Evolutionary conservation across 2,329 filamentous ascomycete species (phyloP), one percentile per base, ranked within the genome.

Genomic region (Penicillium occitanis): DNA sequence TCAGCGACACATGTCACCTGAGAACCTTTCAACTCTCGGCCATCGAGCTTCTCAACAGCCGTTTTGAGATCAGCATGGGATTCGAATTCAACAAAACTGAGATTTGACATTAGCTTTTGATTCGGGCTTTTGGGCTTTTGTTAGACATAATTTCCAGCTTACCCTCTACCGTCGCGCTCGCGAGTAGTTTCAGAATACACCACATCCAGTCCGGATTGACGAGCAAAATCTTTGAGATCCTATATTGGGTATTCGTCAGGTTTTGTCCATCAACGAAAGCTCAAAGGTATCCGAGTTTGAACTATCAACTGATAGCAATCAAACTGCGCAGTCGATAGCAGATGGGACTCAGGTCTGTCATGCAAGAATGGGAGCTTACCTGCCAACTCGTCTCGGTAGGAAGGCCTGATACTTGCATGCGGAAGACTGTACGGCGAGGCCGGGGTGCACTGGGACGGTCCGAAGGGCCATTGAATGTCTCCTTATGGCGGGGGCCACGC

Each of bases 191-290:
- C 95, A 71, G 93, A 97, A 80, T 97, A 99, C 75, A 99, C 95
- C 71, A 99, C 95, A 79, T 98, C 95, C 80, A 97, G 87, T 80
- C 93, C 93, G 79, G 94, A 96, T 80, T 96, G 92, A 78, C 95
- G 93, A 69, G 95, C 95, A 82, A 99, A 99, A 80, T 99, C 95
- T 91, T 99, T 99, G 64, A 99, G 89, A 82, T 99, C 95, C 95
- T 99, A 93, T 83, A 85, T 81, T 87, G 86, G 87, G 61, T 72
- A 86, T 86, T 90, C 95, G 91, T 66, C 42, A 66, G 59, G 40
- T 33, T 22, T 37, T 57, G 33, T 57, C 30, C 53, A 40, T 40
- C n/a, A 35, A 25, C 28, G 33, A 60, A 46, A 44, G 10, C 11
- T 37, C n/a, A 3, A 57, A 35, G 5, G 17, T 44, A 13, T 46